Evolutionary conservation across 306 rosid species (phyloP).

Genomic region (Prunus davidiana): DNA sequence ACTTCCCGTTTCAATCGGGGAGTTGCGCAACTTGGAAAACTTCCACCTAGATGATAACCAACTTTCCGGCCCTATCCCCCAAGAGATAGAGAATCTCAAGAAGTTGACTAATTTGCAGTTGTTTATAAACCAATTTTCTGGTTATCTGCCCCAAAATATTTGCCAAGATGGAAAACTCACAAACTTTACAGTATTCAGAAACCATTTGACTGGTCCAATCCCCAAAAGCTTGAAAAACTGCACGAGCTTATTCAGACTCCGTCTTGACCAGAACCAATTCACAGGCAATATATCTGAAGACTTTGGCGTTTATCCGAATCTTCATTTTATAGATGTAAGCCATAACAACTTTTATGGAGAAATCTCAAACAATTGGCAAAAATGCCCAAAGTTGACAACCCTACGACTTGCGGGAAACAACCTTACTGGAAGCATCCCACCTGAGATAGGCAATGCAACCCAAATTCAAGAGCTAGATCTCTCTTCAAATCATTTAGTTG

Average conservation of each 20-base stretch:
- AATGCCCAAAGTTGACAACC: too few species aligned
- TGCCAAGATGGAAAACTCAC: not conserved
- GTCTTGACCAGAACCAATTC: constrained; percentile 29
- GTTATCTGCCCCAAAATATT: not conserved
- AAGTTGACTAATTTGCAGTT: fast-evolving
- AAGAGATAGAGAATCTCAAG: not conserved
- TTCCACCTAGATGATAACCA: fast-evolving
- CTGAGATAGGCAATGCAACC: too few species aligned
- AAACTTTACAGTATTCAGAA: constrained; percentile 11
- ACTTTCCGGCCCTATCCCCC: not conserved
- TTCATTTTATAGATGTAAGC: constrained; percentile 24
- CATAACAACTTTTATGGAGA: not conserved
- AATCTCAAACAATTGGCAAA: not conserved
- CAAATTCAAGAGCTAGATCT: fast-evolving
- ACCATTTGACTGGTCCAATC: constrained; percentile 20
- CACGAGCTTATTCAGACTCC: constrained; percentile 3
- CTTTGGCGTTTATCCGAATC: constrained; percentile 35
- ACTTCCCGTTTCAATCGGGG: too few species aligned
- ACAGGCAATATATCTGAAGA: constrained; percentile 22
- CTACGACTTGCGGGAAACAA: too few species aligned
- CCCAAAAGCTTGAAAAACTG: constrained; percentile 34
- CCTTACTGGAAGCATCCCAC: too few species aligned
- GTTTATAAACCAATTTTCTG: fast-evolving
- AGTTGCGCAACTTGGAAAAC: fast-evolving
- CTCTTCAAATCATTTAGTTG: too few species aligned